Conservation (phyloP, 2,329 filamentous ascomycete species). For the Chaetomium strumarium region DNA sequence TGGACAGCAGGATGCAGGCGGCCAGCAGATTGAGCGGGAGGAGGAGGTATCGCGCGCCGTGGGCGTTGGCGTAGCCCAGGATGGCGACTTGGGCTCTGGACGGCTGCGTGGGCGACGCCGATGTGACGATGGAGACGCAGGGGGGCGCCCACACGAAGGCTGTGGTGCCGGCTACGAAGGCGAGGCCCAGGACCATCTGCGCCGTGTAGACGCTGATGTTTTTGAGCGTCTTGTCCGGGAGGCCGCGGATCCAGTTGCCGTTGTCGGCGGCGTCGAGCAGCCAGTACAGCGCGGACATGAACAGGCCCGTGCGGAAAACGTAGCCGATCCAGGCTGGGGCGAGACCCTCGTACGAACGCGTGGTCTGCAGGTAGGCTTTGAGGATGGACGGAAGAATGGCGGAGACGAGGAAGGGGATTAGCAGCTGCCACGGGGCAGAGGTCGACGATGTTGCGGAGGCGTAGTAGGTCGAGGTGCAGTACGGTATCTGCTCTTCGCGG, state of each 20-base stretch:
- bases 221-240: slow-evolving; percentile 61
- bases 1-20: slow-evolving; percentile 74
- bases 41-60: slow-evolving; percentile 84
- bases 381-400: slow-evolving; percentile 67
- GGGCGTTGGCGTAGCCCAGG: slow-evolving; percentile 86
- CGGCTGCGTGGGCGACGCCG: slow-evolving; percentile 36
- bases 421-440: slow-evolving; percentile 82
- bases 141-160: slow-evolving; percentile 84
- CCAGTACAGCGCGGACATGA: slow-evolving; percentile 80
- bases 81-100: slow-evolving; percentile 62
- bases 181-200: slow-evolving; percentile 71
- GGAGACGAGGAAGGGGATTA: slow-evolving; percentile 70
- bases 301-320: slow-evolving; percentile 68
- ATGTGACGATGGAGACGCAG: slow-evolving; percentile 65
- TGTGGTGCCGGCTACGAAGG: slow-evolving; percentile 75
- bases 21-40: slow-evolving; percentile 73
- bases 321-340: slow-evolving; percentile 79
- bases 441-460: slow-evolving; percentile 87
- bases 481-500: slow-evolving; percentile 97
- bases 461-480: slow-evolving; percentile 93
- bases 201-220: slow-evolving; percentile 69
- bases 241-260: slow-evolving; percentile 64
- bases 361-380: slow-evolving; percentile 74
- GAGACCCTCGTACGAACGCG: slow-evolving; percentile 80
- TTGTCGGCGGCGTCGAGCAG: slow-evolving; percentile 83